Evolutionary conservation across 148 eudicot genomes (phyloP), one percentile per base, ranked within the genome.

Genomic region (Cornus controversa): DNA sequence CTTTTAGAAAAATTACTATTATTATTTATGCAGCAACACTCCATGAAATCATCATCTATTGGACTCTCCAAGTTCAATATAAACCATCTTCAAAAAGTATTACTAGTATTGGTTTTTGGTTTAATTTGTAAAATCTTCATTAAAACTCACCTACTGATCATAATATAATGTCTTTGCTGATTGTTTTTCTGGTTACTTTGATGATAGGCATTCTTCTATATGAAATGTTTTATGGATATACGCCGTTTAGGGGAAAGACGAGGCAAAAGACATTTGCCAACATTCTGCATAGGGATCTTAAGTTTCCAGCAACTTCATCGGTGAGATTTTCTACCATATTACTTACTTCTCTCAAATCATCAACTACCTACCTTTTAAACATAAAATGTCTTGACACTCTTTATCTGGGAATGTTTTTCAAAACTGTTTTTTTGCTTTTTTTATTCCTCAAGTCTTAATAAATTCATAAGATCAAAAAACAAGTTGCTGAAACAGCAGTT

Each of bases 171-270:
- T 37, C 69, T 26, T 24, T 45, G 36, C 67, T 53, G 42, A 62
- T 81, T 68, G 37, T 37, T 34, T 34, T 31, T 0, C 4, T 70
- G 53, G 69, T 67, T 57, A 60, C 22, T 66, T 54, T 78, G 29
- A 63, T 78, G 29, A 63, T 76, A 96, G 99, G 99, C 27, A 92
- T 96, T 78, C 97, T 96, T 13, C 74, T 96, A 26, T 96, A 85
- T 72, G 99, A 96, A 84, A 93, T 96, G 99, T 75, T 96, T 1
- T 96, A 92, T 70, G 99, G 99, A 64, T 93, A 88, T 79, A 96
- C 99, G 28, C 99, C 99, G 54, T 96, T 96, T 75, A 92, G 99
- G 77, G 98, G 99, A 77, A 93, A 96, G 90, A 92, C 98, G 16
- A 92, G 99, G 90, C 99, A 96, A 84, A 93, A 85, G 85, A 96